Base-by-base conservation (phyloP, 2,329 filamentous ascomycete species). In the Beauveria medogensis region DNA sequence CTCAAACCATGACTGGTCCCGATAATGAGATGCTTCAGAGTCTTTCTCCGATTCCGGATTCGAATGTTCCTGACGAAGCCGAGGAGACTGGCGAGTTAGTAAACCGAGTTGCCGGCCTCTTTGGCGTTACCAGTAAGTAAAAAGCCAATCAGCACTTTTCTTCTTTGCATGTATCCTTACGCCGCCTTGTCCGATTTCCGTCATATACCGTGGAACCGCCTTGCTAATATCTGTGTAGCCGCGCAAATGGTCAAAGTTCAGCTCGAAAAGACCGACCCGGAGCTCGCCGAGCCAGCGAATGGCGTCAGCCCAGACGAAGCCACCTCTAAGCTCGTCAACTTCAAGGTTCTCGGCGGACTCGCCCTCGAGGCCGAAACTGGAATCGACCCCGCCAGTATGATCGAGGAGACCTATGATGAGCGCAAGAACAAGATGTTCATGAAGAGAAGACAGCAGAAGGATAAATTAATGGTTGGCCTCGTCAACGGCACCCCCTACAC, bases 401-500 rank as follows among this genome's bases (percentile, higher is more conserved):
- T 44, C 3, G 41, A 34, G 12, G 28, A 28, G 22, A 30, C 22
- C 18, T 1, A 3, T 7, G 41, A 46, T 18, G 53, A 55, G 24
- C 5, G 5, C 8, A 4, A 7, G 5, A 28, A 14, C 9, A 16
- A 48, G 12, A 5, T 20, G 5, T 16, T 18, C 18, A n/a, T 51
- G 26, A 34, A 10, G 4, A 3, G 14, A 0, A 7, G n/a, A 6
- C 54, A 34, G 9, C 1, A 3, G 1, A 12, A 4, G 30, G 30
- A 34, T 4, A 34, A 34, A 34, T 12, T 34, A 1, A 34, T 34
- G 30, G 30, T 73, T 40, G 64, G 61, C 2, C 60, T 74, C 51
- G 62, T 73, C 67, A 74, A 74, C 60, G 68, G 66, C n/a, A 73
- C 70, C 6, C 72, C 72, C 3, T 73, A 71, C 63, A 60, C 51